Percentiles rank a stretch among this genome's conserved stretches.
These are phyloP conservation scores for Entomortierella beljakovae DNA, from an alignment of 192 early-diverging fungal species.

Conservation along the genomic window DNA sequence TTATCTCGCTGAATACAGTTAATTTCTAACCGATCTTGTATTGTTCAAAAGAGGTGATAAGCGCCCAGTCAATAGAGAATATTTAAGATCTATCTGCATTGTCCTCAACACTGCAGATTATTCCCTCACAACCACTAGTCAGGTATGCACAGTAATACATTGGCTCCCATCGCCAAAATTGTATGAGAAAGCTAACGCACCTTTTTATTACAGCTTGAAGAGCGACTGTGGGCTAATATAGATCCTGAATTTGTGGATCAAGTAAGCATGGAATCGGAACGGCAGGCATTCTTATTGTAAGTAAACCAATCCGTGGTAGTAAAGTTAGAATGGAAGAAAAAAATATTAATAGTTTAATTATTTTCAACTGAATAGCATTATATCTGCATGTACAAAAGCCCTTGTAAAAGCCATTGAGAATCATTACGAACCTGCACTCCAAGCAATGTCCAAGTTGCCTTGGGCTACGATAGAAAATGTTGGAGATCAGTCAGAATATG, in stretches of 20 bases:
- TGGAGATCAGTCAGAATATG: slow-evolving; percentile 94
- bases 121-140: slow-evolving; percentile 83
- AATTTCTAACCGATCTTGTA: too few relatives aligned
- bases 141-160: slow-evolving; percentile 58
- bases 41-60: slow-evolving; percentile 67
- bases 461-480: slow-evolving; percentile 90
- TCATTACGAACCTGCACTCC: slow-evolving; percentile 75
- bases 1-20: too few relatives aligned
- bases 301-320: slow-evolving; percentile 1
- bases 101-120: slow-evolving; percentile 97
- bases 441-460: slow-evolving; percentile 76
- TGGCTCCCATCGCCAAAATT: not conserved
- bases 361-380: slow-evolving; percentile 53
- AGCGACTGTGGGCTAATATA: slow-evolving; percentile 88
- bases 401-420: slow-evolving; percentile 77
- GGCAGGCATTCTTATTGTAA: slow-evolving; percentile 84
- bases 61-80: slow-evolving; percentile 69
- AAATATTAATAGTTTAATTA: not conserved
- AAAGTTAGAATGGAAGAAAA: too few relatives aligned
- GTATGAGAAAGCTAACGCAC: not conserved
- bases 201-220: slow-evolving; percentile 79
- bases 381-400: slow-evolving; percentile 71
- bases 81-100: slow-evolving; percentile 78
- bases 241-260: slow-evolving; percentile 72
- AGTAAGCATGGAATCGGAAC: slow-evolving; percentile 80